Conservation (phyloP, 1,284 basidiomycete species). For the Coniferiporia weirii region DNA sequence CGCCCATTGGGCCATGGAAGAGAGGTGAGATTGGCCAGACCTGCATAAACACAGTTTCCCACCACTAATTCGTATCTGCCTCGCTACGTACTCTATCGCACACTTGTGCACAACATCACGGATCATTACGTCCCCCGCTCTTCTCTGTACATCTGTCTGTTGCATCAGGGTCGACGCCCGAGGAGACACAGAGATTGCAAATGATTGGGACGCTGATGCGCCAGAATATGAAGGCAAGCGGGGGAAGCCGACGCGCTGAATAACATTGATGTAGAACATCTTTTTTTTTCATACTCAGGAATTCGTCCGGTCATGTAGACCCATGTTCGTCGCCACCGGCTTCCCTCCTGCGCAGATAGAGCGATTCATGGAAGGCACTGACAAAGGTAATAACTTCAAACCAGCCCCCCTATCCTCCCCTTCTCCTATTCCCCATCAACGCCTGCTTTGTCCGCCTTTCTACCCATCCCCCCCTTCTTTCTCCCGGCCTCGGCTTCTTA, state of each 20-base stretch:
- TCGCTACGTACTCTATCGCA: neutral
- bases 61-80: no score
- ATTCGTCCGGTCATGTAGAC: constrained; percentile 17
- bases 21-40: constrained; percentile 9
- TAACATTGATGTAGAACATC: neutral
- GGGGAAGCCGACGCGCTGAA: neutral
- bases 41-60: neutral
- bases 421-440: neutral
- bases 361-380: constrained; percentile 16
- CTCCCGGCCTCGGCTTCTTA: neutral
- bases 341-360: constrained; percentile 17
- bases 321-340: constrained; percentile 19
- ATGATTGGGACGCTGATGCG: constrained; percentile 20
- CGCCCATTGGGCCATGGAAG: constrained; percentile 21
- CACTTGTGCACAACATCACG: neutral
- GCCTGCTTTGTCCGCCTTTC: neutral
- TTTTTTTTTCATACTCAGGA: constrained; percentile 1
- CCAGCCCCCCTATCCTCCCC: neutral
- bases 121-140: neutral
- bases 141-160: neutral
- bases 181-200: constrained; percentile 15
- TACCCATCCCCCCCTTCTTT: neutral
- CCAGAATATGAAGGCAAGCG: constrained; percentile 18
- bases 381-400: constrained; percentile 8
- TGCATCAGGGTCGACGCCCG: constrained; percentile 6